Evolutionary conservation across 768 basidiomycete genomes (phyloP).

Genomic region (Leccinum incarnatum): DNA sequence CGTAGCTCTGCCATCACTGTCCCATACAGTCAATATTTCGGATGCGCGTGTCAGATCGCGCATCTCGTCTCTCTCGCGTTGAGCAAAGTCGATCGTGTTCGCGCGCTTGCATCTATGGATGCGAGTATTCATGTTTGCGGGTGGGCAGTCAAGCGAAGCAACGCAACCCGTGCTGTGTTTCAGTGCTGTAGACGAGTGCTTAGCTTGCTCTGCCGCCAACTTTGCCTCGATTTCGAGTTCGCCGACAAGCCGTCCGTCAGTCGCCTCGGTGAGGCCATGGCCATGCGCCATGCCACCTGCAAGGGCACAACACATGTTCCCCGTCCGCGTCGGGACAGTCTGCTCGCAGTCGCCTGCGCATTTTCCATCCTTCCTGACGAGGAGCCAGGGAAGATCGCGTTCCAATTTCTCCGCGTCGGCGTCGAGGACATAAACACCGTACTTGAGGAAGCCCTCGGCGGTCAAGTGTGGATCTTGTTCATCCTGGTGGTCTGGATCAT

Average conservation of each 20-base stretch:
- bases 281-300: constrained; percentile 10
- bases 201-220: constrained; percentile 4
- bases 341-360: constrained; percentile 23
- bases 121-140: constrained; percentile 9
- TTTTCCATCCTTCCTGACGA: constrained; percentile 27
- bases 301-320: background rate
- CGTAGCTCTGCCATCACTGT: constrained; percentile 7
- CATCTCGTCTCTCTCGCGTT: constrained; percentile 89
- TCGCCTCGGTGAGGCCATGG: constrained; percentile 31
- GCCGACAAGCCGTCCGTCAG: constrained; percentile 26
- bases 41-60: constrained; percentile 78
- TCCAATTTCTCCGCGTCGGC: constrained; percentile 26
- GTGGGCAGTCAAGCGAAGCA: background rate
- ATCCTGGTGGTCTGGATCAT: constrained; percentile 1
- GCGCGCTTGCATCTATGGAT: constrained; percentile 31
- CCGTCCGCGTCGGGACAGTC: background rate
- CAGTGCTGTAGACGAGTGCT: background rate
- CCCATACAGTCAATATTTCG: constrained; percentile 61
- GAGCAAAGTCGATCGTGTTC: constrained; percentile 78
- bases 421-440: constrained; percentile 32
- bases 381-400: constrained; percentile 29
- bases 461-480: constrained; percentile 24
- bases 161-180: background rate
- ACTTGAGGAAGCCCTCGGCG: constrained; percentile 29
- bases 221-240: constrained; percentile 25